Conservation (phyloP, 2,329 filamentous ascomycete genomes). For the Aureobasidium subglaciale region DNA sequence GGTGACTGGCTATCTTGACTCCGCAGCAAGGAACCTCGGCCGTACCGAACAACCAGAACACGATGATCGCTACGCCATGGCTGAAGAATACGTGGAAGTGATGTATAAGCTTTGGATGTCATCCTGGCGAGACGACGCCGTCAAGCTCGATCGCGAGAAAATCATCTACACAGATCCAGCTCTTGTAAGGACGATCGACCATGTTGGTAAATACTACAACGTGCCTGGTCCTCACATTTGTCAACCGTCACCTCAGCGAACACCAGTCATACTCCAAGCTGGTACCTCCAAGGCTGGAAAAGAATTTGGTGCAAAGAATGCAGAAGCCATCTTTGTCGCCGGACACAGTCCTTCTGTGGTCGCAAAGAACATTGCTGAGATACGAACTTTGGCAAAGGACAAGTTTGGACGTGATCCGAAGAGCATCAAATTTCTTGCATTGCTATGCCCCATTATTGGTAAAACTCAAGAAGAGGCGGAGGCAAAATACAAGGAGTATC, state of each 20-base stretch:
- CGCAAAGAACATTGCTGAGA: constrained; percentile 33
- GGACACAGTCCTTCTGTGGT: constrained; percentile 22
- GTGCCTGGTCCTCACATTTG: constrained; percentile 61
- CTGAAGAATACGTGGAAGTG: constrained; percentile 58
- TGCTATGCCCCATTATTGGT: constrained; percentile 59
- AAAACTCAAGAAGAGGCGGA: constrained; percentile 59
- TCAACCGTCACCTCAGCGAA: constrained; percentile 60
- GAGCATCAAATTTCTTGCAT: constrained; percentile 60
- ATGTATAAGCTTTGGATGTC: constrained; percentile 61
- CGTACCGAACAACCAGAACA: constrained; percentile 53
- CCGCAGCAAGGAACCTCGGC: constrained; percentile 57
- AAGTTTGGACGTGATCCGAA: constrained; percentile 50
- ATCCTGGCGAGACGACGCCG: constrained; percentile 61
- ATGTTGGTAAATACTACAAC: constrained; percentile 56
- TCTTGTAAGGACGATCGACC: constrained; percentile 58
- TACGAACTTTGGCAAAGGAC: neutral
- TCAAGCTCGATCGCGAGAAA: constrained; percentile 51
- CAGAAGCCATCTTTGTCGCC: constrained; percentile 62
- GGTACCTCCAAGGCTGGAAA: constrained; percentile 61
- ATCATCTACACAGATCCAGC: constrained; percentile 54
- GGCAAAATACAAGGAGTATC: constrained; percentile 56
- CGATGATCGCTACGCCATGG: constrained; percentile 58
- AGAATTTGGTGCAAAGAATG: constrained; percentile 60
- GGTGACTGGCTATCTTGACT: constrained; percentile 62
- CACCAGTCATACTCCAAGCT: constrained; percentile 62